phyloP scores from a whole-genome alignment of 805 yeast genomes.

The Priceomyces haplophilus region DNA sequence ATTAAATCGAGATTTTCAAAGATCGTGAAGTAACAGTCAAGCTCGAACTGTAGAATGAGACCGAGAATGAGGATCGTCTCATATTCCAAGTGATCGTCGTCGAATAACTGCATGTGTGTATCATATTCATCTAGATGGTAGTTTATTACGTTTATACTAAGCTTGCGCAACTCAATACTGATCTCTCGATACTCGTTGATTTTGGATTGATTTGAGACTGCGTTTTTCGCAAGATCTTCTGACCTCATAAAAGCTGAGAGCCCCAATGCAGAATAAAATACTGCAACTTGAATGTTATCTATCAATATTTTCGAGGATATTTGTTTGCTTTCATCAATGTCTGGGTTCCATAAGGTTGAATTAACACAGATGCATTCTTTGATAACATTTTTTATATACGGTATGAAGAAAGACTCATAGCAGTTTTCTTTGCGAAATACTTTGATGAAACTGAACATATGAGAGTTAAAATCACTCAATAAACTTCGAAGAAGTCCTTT shows the following conservation, averaged over 20 bases:
- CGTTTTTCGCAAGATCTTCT: slow-evolving; percentile 7
- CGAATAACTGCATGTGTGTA: slow-evolving; percentile 14
- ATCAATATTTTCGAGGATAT: slow-evolving; percentile 7
- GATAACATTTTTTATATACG: slow-evolving; percentile 27
- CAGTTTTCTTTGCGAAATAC: slow-evolving; percentile 20
- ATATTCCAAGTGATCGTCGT: slow-evolving; percentile 23
- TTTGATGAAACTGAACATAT: slow-evolving; percentile 26
- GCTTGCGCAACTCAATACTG: slow-evolving; percentile 35
- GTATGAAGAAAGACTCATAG: slow-evolving; percentile 29
- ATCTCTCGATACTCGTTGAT: slow-evolving; percentile 23
- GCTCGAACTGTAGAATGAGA: slow-evolving; percentile 35
- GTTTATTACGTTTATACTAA: slow-evolving; percentile 33
- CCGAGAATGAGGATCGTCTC: slow-evolving; percentile 32
- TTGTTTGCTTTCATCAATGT: slow-evolving; percentile 9
- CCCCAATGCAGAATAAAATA: slow-evolving; percentile 24
- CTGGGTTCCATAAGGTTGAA: slow-evolving; percentile 10
- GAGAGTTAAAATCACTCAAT: slow-evolving; percentile 16
- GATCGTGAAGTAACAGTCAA: slow-evolving; percentile 37
- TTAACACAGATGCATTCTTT: slow-evolving; percentile 26
- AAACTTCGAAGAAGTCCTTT: slow-evolving; percentile 20
- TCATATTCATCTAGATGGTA: slow-evolving; percentile 42
- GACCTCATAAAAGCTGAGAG: slow-evolving; percentile 16
- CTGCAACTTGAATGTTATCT: slow-evolving; percentile 20
- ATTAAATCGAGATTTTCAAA: slow-evolving; percentile 42
- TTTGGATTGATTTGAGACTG: slow-evolving; percentile 7